Conservation (phyloP, 495 filamentous ascomycete species). For the Penicillium chermesinum region DNA sequence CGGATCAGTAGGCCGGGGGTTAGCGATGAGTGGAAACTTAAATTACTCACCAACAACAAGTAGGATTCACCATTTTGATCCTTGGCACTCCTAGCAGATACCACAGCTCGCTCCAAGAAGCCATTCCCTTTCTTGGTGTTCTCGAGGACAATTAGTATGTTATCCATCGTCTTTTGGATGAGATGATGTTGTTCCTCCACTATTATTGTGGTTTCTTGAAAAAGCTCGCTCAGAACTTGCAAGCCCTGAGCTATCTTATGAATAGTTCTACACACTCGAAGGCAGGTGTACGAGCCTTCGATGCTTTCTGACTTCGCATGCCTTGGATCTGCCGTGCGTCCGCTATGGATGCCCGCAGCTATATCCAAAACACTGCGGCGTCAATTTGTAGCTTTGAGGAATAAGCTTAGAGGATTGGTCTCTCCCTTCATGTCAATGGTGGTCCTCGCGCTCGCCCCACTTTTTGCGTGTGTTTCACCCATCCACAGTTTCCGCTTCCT, state of each 20-base stretch:
- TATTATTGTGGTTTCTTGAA: constrained; percentile 68
- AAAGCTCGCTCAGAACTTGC: constrained; percentile 67
- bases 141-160: constrained; percentile 4
- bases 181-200: constrained; percentile 66
- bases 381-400: too few species aligned
- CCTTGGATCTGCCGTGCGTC: constrained; percentile 49
- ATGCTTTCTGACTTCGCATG: constrained; percentile 56
- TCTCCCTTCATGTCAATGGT: too few species aligned
- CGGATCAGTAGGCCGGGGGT: background rate
- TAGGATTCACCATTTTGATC: constrained; percentile 88
- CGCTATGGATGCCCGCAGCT: too few species aligned
- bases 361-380: too few species aligned
- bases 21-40: background rate
- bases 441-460: too few species aligned
- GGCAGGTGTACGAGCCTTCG: constrained; percentile 58
- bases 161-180: constrained; percentile 26
- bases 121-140: background rate
- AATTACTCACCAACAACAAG: constrained; percentile 58
- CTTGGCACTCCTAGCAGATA: background rate
- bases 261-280: constrained; percentile 67
- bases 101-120: background rate
- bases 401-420: too few species aligned
- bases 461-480: too few species aligned
- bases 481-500: too few species aligned
- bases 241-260: constrained; percentile 74